Evolutionary conservation across 176 grass and related monocot genomes (phyloP).

Genomic region (Eleusine indica): DNA sequence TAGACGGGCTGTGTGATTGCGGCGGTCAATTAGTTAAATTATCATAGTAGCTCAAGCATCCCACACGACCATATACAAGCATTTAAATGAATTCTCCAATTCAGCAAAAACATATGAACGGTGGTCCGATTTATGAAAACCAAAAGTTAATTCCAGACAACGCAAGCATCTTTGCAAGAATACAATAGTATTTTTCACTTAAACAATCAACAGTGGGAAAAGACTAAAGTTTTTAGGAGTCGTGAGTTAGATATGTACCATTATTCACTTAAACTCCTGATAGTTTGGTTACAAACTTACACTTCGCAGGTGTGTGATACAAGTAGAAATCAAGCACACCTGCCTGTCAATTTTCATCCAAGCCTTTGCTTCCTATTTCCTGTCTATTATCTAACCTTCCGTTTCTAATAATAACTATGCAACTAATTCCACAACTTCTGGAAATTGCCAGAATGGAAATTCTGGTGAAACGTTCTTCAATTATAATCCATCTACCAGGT

Average conservation of each 20-base stretch:
- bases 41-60: too few species aligned
- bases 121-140: neutral
- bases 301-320: neutral
- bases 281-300: neutral
- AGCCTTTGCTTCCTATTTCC: conserved; percentile 18
- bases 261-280: neutral
- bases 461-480: conserved; percentile 13
- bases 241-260: neutral
- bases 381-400: conserved; percentile 12
- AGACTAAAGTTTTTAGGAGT: neutral
- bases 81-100: too few species aligned
- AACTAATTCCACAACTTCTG: conserved; percentile 9
- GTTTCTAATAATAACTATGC: conserved; percentile 23
- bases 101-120: too few species aligned
- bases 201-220: neutral
- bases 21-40: too few species aligned
- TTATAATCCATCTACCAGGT: neutral
- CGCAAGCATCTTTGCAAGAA: neutral
- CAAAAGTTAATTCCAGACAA: neutral
- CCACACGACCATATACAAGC: too few species aligned
- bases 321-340: conserved; percentile 8
- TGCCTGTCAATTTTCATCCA: conserved; percentile 21
- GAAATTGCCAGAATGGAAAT: neutral
- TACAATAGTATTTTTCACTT: neutral
- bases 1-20: conserved; percentile 23